These are phyloP conservation scores for Fusarium begoniae DNA, from an alignment of 2,329 filamentous ascomycete genomes.

Conservation along the genomic window DNA sequence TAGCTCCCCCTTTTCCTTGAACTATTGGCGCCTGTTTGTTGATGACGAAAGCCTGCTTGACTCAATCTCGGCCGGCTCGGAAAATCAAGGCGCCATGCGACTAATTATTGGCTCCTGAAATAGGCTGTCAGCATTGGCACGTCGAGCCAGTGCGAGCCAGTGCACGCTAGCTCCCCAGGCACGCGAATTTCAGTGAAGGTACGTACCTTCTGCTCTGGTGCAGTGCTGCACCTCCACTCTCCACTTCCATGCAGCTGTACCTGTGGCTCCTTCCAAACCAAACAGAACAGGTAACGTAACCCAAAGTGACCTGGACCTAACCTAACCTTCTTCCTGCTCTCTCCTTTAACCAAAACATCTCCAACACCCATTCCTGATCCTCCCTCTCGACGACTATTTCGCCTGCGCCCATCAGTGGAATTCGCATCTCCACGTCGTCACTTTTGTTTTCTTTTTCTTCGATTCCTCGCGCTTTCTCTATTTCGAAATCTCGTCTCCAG, in stretches of 20 bases:
- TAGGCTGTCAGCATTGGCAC: slow-evolving; percentile 29
- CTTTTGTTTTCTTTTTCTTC: slow-evolving; percentile 24
- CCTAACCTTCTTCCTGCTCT: slow-evolving; percentile 24
- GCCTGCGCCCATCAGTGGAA: slow-evolving; percentile 42
- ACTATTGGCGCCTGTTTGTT: slow-evolving; percentile 7
- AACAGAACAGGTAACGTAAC: slow-evolving; percentile 49
- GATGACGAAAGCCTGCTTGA: slow-evolving; percentile 26
- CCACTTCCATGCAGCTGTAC: background rate
- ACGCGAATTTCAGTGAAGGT: background rate
- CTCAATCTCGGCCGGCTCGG: slow-evolving; percentile 31
- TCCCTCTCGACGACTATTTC: slow-evolving; percentile 38
- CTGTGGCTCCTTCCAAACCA: slow-evolving; percentile 37
- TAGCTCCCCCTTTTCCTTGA: slow-evolving; percentile 29
- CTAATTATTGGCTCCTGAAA: slow-evolving; percentile 13
- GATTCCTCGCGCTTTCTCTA: slow-evolving; percentile 34
- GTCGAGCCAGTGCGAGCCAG: background rate
- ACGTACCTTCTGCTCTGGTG: slow-evolving; percentile 11
- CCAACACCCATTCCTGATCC: slow-evolving; percentile 32
- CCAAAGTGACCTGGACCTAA: slow-evolving; percentile 40
- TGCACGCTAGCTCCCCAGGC: slow-evolving; percentile 13
- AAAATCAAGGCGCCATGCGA: slow-evolving; percentile 13
- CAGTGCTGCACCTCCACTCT: slow-evolving; percentile 20
- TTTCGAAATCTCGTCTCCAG: slow-evolving; percentile 30
- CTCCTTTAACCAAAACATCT: slow-evolving; percentile 42
- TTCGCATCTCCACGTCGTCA: slow-evolving; percentile 29